Conservation (phyloP, 805 yeast species). For the Saturnispora quitensis region DNA sequence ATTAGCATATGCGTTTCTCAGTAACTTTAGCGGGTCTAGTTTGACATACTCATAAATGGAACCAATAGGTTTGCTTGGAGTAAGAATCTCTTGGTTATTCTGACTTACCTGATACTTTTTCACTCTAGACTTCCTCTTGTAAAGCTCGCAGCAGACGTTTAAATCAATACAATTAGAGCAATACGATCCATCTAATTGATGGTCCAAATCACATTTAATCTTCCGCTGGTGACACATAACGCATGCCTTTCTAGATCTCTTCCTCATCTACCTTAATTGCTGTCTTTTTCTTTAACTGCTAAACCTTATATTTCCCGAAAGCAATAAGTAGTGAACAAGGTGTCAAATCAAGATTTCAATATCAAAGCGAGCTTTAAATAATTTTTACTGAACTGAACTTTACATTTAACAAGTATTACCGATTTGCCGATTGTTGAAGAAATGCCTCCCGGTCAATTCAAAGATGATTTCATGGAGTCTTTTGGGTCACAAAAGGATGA, state of each 20-base stretch:
- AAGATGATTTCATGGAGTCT: conserved; percentile 16
- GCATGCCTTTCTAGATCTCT: conserved; percentile 64
- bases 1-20: background rate
- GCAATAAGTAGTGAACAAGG: background rate
- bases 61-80: conserved; percentile 3
- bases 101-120: conserved; percentile 17
- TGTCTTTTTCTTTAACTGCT: background rate
- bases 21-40: conserved; percentile 15
- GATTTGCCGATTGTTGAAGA: background rate
- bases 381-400: background rate
- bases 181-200: conserved; percentile 33
- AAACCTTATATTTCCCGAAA: background rate
- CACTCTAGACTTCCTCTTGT: conserved; percentile 57
- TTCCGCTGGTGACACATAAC: conserved; percentile 69
- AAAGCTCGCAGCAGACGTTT: conserved; percentile 64
- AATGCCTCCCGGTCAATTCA: background rate
- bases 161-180: conserved; percentile 67
- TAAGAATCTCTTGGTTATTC: conserved; percentile 9
- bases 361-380: background rate
- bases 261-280: conserved; percentile 26
- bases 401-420: background rate
- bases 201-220: conserved; percentile 62
- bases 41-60: conserved; percentile 10
- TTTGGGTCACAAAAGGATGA: conserved; percentile 8
- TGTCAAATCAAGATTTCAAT: background rate